These are phyloP conservation scores for Sarcomyxa edulis DNA, from an alignment of 768 basidiomycete species.

Conservation along the genomic window DNA sequence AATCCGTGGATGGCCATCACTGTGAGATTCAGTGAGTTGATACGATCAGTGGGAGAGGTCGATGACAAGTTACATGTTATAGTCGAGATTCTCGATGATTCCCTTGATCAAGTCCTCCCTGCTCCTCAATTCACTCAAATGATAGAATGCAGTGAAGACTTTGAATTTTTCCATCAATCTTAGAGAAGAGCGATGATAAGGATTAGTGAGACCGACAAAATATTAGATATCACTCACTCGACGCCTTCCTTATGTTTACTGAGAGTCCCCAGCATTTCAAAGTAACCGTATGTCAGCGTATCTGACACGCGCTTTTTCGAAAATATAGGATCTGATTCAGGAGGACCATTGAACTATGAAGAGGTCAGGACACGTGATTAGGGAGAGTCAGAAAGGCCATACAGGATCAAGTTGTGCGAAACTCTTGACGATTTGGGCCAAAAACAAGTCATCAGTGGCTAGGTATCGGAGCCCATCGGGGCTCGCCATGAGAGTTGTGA, in stretches of 20 bases:
- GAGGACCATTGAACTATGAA: constrained; percentile 61
- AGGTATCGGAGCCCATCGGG: constrained; percentile 83
- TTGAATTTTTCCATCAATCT: constrained; percentile 89
- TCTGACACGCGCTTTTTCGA: constrained; percentile 77
- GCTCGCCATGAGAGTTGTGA: constrained; percentile 80
- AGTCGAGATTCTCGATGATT: constrained; percentile 90
- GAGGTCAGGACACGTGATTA: not conserved
- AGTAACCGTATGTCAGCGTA: constrained; percentile 86
- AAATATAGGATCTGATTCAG: constrained; percentile 76
- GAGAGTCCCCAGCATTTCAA: constrained; percentile 91
- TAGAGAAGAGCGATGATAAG: constrained; percentile 6
- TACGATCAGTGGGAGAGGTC: constrained; percentile 1
- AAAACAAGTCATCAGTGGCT: constrained; percentile 74
- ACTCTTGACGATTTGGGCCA: constrained; percentile 77
- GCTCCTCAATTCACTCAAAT: constrained; percentile 84
- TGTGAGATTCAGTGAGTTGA: constrained; percentile 25
- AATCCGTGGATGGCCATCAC: constrained; percentile 92
- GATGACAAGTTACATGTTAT: constrained; percentile 68
- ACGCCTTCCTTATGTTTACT: constrained; percentile 88
- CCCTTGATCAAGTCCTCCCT: constrained; percentile 90
- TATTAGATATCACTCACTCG: constrained; percentile 52
- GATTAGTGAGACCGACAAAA: not conserved
- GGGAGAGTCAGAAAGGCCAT: constrained; percentile 16
- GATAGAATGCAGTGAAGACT: constrained; percentile 95
- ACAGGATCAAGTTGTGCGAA: constrained; percentile 94